phyloP scores from a whole-genome alignment of 805 yeast species.

The Saccharomyces jurei region DNA sequence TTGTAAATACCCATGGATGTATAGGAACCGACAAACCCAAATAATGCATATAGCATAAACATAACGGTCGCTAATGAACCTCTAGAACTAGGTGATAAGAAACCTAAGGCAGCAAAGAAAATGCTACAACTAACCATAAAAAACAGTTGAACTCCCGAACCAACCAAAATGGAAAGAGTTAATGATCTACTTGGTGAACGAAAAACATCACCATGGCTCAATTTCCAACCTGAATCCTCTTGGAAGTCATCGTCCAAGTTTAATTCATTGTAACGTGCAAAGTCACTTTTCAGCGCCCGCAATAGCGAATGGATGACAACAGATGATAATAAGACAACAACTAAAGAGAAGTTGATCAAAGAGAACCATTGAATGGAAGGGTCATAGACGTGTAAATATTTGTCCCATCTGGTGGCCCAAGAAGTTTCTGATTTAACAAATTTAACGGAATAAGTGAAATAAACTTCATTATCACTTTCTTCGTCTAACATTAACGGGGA shows the following conservation, averaged over 20 bases:
- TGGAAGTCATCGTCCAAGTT: conserved; percentile 79
- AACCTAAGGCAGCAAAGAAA: conserved; percentile 77
- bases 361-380: conserved; percentile 96
- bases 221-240: conserved; percentile 95
- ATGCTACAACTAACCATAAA: conserved; percentile 68
- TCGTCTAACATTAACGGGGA: conserved; percentile 43
- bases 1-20: conserved; percentile 81
- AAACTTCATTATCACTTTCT: conserved; percentile 48
- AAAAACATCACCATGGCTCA: conserved; percentile 91
- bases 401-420: conserved; percentile 99
- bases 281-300: conserved; percentile 76
- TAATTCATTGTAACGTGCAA: conserved; percentile 79
- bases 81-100: conserved; percentile 88
- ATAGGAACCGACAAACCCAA: conserved; percentile 78
- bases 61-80: conserved; percentile 88
- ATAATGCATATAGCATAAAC: conserved; percentile 74
- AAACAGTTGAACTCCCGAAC: conserved; percentile 80
- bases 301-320: conserved; percentile 72
- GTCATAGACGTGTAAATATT: conserved; percentile 82
- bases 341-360: conserved; percentile 72
- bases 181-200: conserved; percentile 68
- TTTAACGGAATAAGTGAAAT: conserved; percentile 74
- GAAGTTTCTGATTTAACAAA: conserved; percentile 64
- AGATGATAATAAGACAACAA: conserved; percentile 68
- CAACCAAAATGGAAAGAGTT: conserved; percentile 71